These are phyloP conservation scores for Phytopythium chamaehyphon DNA, from an alignment of 352 stramenopile species.

Conservation along the genomic window DNA sequence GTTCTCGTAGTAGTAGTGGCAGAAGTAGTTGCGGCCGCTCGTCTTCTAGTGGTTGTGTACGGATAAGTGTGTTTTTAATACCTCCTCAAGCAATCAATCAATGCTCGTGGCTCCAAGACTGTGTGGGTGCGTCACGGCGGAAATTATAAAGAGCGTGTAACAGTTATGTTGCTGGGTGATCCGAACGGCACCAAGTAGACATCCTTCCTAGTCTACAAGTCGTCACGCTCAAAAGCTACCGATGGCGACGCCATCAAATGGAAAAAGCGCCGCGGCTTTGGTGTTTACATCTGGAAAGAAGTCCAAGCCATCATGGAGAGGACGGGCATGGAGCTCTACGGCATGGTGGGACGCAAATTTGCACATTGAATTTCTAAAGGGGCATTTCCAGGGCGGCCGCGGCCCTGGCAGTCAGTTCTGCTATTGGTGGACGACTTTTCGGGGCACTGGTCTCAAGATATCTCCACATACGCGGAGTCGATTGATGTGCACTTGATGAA, in stretches of 20 bases:
- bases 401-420: slow-evolving; percentile 6
- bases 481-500: slow-evolving; percentile 7
- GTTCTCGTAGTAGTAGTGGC: too few species aligned
- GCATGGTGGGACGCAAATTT: slow-evolving; percentile 9
- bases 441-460: slow-evolving; percentile 9
- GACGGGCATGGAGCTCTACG: neutral
- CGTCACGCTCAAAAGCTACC: neutral
- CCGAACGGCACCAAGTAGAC: neutral
- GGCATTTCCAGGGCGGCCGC: slow-evolving; percentile 7
- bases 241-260: neutral
- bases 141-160: slow-evolving; percentile 11
- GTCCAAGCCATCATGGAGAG: slow-evolving; percentile 1
- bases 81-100: slow-evolving; percentile 9
- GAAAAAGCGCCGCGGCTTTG: slow-evolving; percentile 1
- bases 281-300: slow-evolving; percentile 1
- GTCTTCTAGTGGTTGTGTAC: too few species aligned
- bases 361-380: slow-evolving; percentile 6
- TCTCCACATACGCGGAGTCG: slow-evolving; percentile 2
- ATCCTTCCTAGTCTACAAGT: slow-evolving; percentile 1
- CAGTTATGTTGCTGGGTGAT: slow-evolving; percentile 8
- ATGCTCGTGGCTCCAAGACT: slow-evolving; percentile 9
- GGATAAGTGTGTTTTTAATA: slow-evolving; percentile 20
- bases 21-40: too few species aligned
- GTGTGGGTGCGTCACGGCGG: slow-evolving; percentile 8
- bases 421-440: slow-evolving; percentile 13